phyloP scores from a whole-genome alignment of 768 basidiomycete species.

The Phylloporus scabripes region DNA sequence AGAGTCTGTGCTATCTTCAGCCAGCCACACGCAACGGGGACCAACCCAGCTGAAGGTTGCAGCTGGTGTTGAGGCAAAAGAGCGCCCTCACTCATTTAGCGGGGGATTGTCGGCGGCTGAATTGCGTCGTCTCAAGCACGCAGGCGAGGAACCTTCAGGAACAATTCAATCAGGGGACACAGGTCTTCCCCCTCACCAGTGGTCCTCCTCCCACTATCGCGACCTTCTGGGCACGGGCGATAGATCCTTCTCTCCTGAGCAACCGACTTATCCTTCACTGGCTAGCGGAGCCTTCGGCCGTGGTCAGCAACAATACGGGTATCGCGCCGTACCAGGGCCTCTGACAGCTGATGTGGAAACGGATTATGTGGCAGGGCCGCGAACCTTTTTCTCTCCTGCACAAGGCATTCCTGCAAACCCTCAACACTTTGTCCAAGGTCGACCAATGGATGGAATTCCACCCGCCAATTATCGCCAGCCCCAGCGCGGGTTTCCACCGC shows the following conservation, averaged over 20 bases:
- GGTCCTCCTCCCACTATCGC: slow-evolving; percentile 46
- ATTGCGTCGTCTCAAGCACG: slow-evolving; percentile 69
- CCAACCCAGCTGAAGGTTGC: slow-evolving; percentile 51
- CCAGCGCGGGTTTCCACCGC: slow-evolving; percentile 54
- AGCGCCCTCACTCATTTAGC: slow-evolving; percentile 77
- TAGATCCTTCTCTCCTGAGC: slow-evolving; percentile 41
- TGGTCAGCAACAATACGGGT: slow-evolving; percentile 49
- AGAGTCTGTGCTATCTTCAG: slow-evolving; percentile 46
- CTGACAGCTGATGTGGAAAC: slow-evolving; percentile 27
- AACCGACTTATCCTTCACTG: slow-evolving; percentile 64
- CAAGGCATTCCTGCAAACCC: slow-evolving; percentile 35
- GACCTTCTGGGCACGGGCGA: slow-evolving; percentile 36
- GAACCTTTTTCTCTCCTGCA: slow-evolving; percentile 46
- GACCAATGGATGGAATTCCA: slow-evolving; percentile 44
- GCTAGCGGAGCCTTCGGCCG: slow-evolving; percentile 44
- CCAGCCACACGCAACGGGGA: slow-evolving; percentile 53
- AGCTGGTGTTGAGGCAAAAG: slow-evolving; percentile 54
- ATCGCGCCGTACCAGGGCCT: slow-evolving; percentile 37
- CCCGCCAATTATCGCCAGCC: slow-evolving; percentile 56
- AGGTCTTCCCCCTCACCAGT: slow-evolving; percentile 41
- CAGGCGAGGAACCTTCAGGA: slow-evolving; percentile 41
- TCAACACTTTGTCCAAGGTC: slow-evolving; percentile 47
- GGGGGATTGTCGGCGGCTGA: slow-evolving; percentile 72
- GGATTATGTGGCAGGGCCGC: slow-evolving; percentile 57
- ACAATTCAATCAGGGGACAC: slow-evolving; percentile 33